Evolutionary conservation across 164 flowering plant genomes (phyloP).

Genomic region (Annona squamosa): DNA sequence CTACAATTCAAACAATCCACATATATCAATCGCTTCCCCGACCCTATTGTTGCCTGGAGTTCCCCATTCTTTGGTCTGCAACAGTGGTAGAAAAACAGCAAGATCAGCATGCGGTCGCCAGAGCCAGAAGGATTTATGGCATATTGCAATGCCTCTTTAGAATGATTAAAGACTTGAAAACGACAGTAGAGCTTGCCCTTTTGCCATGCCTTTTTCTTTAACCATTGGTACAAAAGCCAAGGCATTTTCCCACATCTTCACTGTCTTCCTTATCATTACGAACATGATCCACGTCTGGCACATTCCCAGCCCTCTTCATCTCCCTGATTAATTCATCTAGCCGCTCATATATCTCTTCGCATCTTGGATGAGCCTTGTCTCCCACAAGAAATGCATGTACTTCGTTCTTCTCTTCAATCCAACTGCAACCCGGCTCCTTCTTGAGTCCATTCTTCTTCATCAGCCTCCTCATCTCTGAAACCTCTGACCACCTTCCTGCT

Average conservation of each 20-base stretch:
- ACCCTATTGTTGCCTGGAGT: background rate
- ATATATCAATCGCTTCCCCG: background rate
- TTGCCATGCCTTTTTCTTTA: background rate
- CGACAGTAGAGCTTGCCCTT: background rate
- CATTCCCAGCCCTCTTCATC: constrained; percentile 38
- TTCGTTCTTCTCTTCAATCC: constrained; percentile 66
- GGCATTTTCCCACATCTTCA: background rate
- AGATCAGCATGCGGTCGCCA: background rate
- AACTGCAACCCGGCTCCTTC: constrained; percentile 88
- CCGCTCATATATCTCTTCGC: constrained; percentile 45
- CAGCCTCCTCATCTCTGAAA: constrained; percentile 45
- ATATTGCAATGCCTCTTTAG: background rate
- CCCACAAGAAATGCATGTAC: constrained; percentile 64
- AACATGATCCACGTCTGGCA: constrained; percentile 19
- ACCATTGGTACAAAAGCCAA: background rate
- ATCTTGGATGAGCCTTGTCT: constrained; percentile 62
- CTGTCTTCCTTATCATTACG: constrained; percentile 9
- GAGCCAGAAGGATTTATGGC: background rate
- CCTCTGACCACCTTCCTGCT: constrained; percentile 68
- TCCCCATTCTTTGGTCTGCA: background rate
- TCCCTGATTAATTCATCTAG: constrained; percentile 41
- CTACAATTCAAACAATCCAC: background rate
- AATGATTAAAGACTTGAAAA: background rate
- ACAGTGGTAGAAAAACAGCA: background rate
- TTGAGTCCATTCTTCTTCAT: constrained; percentile 50